These are phyloP conservation scores for Aspergillus awamori DNA, from an alignment of 2,329 filamentous ascomycete genomes.

Conservation along the genomic window DNA sequence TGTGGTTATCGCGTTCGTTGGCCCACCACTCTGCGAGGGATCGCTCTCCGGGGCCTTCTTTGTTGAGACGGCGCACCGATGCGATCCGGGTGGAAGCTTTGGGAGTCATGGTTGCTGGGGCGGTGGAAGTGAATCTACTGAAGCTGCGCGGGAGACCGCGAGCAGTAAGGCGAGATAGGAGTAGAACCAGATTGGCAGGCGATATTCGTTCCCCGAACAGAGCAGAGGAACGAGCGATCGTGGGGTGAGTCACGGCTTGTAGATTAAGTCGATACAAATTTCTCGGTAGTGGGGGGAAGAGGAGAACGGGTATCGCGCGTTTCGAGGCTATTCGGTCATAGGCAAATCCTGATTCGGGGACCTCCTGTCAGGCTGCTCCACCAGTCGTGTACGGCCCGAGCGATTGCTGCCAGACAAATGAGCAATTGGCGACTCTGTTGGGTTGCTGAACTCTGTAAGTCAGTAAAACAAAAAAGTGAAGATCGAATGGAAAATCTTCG, in stretches of 20 bases:
- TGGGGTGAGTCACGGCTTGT: not conserved
- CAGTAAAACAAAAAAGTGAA: not conserved
- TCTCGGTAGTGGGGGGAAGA: conserved; percentile 1
- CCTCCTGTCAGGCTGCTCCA: conserved; percentile 5
- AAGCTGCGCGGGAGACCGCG: conserved; percentile 35
- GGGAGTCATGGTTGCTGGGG: conserved; percentile 24
- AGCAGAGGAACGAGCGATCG: conserved; percentile 1
- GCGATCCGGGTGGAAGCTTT: conserved; percentile 38
- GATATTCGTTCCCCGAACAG: not conserved
- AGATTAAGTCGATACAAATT: not conserved
- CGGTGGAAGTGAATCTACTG: conserved; percentile 27
- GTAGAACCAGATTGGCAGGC: conserved; percentile 32
- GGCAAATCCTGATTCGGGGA: not conserved
- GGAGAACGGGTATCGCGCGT: not conserved
- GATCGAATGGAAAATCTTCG: conserved; percentile 19
- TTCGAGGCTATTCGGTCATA: not conserved
- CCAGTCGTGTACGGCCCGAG: not conserved
- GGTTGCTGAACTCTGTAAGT: not conserved
- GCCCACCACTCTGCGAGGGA: conserved; percentile 46
- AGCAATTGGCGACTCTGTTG: not conserved
- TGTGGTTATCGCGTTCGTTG: conserved; percentile 38
- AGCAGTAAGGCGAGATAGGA: conserved; percentile 29
- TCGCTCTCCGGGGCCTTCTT: conserved; percentile 34
- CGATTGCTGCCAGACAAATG: not conserved
- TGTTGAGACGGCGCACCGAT: conserved; percentile 42